Evolutionary conservation across 2,329 filamentous ascomycete genomes (phyloP).

Genomic region (Fusarium stilboides): DNA sequence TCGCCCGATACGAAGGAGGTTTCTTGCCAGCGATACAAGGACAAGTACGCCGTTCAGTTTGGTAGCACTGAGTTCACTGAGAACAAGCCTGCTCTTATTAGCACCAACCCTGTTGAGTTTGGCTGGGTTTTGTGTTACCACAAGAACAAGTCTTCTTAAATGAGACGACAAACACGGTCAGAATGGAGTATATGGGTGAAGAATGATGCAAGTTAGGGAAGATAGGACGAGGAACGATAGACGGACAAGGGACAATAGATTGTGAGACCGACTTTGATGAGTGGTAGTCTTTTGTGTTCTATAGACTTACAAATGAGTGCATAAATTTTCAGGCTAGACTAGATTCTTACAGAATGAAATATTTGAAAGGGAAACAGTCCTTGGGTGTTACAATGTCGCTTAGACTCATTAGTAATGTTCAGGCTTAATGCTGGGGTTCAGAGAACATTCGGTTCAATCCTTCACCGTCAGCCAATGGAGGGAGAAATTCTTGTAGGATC

Average conservation of each 20-base stretch:
- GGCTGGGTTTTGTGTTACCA: slow-evolving; percentile 36
- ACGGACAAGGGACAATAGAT: too few relatives aligned
- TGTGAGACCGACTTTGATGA: background rate
- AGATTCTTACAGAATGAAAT: background rate
- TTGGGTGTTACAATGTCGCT: background rate
- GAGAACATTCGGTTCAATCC: background rate
- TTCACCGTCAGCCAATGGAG: background rate
- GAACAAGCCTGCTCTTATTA: slow-evolving; percentile 27
- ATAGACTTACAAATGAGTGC: background rate
- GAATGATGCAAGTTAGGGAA: background rate
- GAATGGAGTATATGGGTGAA: background rate
- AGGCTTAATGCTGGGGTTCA: background rate
- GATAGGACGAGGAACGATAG: background rate
- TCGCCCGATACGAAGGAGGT: slow-evolving; percentile 21
- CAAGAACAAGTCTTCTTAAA: slow-evolving; percentile 19
- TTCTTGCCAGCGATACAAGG: slow-evolving; percentile 32
- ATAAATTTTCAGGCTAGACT: background rate
- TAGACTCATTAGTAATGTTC: background rate
- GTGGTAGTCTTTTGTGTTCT: background rate
- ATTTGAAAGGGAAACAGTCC: background rate
- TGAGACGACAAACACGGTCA: rapidly evolving
- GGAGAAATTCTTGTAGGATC: rapidly evolving
- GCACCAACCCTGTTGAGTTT: slow-evolving; percentile 40
- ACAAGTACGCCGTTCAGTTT: slow-evolving; percentile 36
- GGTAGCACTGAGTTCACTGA: slow-evolving; percentile 30